Base-by-base conservation (phyloP, 2,329 filamentous ascomycete genomes). In the Fusarium pseudonygamai region DNA sequence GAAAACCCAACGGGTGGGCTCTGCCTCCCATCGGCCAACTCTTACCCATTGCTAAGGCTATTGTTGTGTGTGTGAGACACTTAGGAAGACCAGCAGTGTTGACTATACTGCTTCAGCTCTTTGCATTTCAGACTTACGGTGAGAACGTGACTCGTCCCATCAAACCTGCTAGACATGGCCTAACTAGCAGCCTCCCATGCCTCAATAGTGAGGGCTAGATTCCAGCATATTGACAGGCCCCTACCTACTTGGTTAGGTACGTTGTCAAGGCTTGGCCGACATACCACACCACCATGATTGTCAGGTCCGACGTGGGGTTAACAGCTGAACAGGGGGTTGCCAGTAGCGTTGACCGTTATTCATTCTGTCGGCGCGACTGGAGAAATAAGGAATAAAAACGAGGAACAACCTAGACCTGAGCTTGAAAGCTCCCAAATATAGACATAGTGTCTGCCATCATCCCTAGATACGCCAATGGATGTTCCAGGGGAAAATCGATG, bases 401-500 rank as follows among this genome's bases (percentile, higher is more conserved):
- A 36, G n/a, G 28, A 49, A 13, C 30, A 47, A 49, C 24, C 42
- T 52, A 56, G 24, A 36, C 46, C 42, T 55, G 43, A 57, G 40
- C 43, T 26, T 45, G 55, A 49, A 67, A 60, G 52, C 28, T n/a
- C 34, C 24, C 49, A 58, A 50, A 45, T 26, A 49, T 56, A 49
- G 60, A 36, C 53, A 53, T 72, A 64, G 61, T 53, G 52, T 45
- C 55, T 72, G 56, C 60, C 57, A 53, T 73, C 52, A 56, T 74
- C 58, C 66, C 49, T 49, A 64, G 45, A 67, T 66, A 73, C 55
- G 46, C 61, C 56, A 55, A 37, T 55, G 42, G 58, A 63, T 69
- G 65, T 77, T 74, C 73, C 71, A 75, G 73, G 71, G 71, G 73
- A 69, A 67, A 64, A 60, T 69, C 68, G 67, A 64, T 64, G 37